Evolutionary conservation across 208 protist species (phyloP).

Genomic region (Naegleria lovaniensis): DNA sequence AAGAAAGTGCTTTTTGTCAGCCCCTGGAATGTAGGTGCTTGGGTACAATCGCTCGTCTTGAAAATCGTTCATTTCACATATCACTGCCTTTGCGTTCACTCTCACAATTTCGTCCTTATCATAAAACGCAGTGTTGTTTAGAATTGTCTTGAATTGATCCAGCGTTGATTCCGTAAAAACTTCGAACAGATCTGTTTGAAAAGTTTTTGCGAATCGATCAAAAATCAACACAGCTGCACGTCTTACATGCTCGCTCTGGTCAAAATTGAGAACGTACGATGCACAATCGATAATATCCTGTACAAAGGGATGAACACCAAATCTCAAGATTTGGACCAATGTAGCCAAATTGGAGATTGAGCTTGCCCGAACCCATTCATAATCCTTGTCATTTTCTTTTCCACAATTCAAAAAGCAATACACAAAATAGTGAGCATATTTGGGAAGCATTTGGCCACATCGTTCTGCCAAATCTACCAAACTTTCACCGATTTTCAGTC

Average conservation of each 20-base stretch:
- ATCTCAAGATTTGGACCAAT: background rate
- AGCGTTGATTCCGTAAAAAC: background rate
- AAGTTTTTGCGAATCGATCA: background rate
- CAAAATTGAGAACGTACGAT: background rate
- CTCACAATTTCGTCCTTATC: background rate
- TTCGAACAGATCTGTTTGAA: background rate
- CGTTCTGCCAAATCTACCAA: background rate
- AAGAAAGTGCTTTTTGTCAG: background rate
- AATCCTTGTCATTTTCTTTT: background rate
- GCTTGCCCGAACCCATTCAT: background rate
- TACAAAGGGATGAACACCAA: background rate
- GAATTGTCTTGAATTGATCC: background rate
- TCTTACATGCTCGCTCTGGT: background rate
- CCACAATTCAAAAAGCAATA: background rate
- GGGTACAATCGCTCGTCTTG: background rate
- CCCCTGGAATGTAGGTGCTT: background rate
- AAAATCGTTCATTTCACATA: background rate
- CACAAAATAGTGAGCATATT: slow-evolving; percentile 21
- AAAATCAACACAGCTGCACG: background rate
- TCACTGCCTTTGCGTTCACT: background rate
- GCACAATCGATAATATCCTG: background rate
- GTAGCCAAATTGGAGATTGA: background rate
- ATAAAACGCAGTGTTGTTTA: background rate
- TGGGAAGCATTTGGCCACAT: background rate
- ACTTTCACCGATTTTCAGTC: background rate